Percentiles rank a stretch among this genome's conserved stretches.
Evolutionary conservation across 345 rosid species (phyloP).

Genomic region (Lagerstroemia speciosa): DNA sequence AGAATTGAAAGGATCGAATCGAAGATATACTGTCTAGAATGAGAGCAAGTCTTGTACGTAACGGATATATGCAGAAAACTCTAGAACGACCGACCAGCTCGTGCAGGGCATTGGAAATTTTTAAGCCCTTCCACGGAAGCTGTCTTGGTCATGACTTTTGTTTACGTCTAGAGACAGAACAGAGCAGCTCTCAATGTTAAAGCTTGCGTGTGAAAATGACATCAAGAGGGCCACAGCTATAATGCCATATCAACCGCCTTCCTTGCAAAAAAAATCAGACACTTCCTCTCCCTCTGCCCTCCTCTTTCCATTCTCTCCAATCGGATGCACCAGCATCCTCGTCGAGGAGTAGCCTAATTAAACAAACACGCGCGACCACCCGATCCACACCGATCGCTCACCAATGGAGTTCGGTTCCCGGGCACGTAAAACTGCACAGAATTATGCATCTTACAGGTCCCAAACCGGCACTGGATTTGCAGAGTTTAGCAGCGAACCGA

Average conservation of each 20-base stretch:
- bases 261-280: not conserved
- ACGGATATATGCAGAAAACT: too few species aligned
- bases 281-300: not conserved
- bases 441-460: not conserved
- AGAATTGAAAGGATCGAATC: too few species aligned
- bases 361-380: not conserved
- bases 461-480: not conserved
- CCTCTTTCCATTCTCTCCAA: not conserved
- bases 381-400: too few species aligned
- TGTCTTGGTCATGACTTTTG: not conserved
- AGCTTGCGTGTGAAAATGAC: not conserved
- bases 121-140: too few species aligned
- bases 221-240: not conserved
- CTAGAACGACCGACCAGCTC: too few species aligned
- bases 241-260: not conserved
- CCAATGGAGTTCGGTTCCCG: not conserved
- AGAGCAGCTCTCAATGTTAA: not conserved
- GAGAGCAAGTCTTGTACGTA: too few species aligned
- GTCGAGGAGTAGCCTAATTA: not conserved
- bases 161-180: not conserved
- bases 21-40: too few species aligned
- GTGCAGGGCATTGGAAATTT: too few species aligned
- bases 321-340: too few species aligned
- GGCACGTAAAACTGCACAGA: constrained; percentile 1
- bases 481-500: not conserved